Percentiles rank a stretch among this genome's conserved stretches.
phyloP scores from a whole-genome alignment of 495 filamentous ascomycete genomes.

The Trichoderma erinaceum region DNA sequence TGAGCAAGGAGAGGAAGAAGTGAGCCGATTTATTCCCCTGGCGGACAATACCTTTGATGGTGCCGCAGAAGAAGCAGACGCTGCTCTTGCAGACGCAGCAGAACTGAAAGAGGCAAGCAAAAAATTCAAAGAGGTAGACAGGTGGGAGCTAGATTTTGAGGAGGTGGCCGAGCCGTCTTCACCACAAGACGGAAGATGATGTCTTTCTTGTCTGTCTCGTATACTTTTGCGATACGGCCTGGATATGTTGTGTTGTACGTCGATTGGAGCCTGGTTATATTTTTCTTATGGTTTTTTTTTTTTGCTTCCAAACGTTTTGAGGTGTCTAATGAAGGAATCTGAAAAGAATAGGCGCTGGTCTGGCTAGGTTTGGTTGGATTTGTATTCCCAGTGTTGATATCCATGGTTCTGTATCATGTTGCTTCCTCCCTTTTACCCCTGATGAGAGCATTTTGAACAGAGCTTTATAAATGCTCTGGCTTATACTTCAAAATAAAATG shows the following conservation, averaged over 20 bases:
- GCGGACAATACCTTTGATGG: constrained; percentile 19
- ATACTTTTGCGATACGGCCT: not conserved
- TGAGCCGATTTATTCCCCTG: constrained; percentile 21
- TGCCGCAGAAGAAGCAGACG: constrained; percentile 27
- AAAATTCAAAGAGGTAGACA: constrained; percentile 48
- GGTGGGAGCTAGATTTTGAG: constrained; percentile 45
- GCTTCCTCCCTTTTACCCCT: not conserved
- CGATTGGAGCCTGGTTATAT: not conserved
- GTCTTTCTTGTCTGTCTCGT: not conserved
- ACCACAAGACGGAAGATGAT: constrained; percentile 14
- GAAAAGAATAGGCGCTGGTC: not conserved
- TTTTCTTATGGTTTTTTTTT: not conserved
- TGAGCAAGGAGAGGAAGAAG: constrained; percentile 23
- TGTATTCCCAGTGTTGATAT: constrained; percentile 12
- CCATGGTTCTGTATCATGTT: constrained; percentile 10
- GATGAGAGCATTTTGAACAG: not conserved
- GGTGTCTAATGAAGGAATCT: not conserved
- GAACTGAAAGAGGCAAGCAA: constrained; percentile 41
- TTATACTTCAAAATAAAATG: not conserved
- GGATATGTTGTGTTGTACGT: not conserved
- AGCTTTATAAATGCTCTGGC: not conserved
- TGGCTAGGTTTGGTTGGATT: constrained; percentile 15
- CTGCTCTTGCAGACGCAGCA: constrained; percentile 27
- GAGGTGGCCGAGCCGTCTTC: constrained; percentile 35
- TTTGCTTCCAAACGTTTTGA: not conserved